Base-by-base conservation (phyloP, 805 yeast species). In the Metschnikowia amazonensis region DNA sequence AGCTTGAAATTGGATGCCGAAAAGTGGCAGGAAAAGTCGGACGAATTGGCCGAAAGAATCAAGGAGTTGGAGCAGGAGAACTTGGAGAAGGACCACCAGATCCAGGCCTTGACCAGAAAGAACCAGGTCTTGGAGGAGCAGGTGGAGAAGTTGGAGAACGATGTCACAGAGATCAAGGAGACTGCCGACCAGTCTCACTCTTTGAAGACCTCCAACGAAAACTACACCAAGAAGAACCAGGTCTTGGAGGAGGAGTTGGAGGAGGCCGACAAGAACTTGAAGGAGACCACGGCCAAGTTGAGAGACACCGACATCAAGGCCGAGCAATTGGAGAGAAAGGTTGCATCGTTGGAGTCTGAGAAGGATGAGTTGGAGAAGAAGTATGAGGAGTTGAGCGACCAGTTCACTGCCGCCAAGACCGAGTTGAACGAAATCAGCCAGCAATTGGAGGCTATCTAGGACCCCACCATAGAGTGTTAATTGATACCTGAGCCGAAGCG, bases 401-500 rank as follows among this genome's bases (percentile, higher is more conserved):
- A 90, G 73, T 84, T 89, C 80, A 75, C 76, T 64, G 77, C 81
- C 56, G 92, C 96, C 55, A 86, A 88, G 79, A 81, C 86, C 57
- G 99, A 94, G 74, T 80, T 94, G 75, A 98, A 94, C 60, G 97
- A 90, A 74, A 90, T 94, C 75, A 84, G 89, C 68, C 89, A 89
- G 66, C 97, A 95, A 75, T 84, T 94, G 71, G 98, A 94, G 73
- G 81, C 81, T 57, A 70, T 79, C 64, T 78, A 71, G 67, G 49
- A 43, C 36, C 33, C 21, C 35, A 39, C 41, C 41, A 25, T 36
- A 36, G 24, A 36, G 31, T 25, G 40, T 25, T 36, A 34, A 34
- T 30, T 41, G 30, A 39, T 39, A 39, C 42, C 42, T 27, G 33
- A 36, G 37, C 40, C 41, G 17, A 28, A n/a, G 24, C 16, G n/a